Evolutionary conservation across 176 grass and related monocot species (phyloP).

Genomic region (Oropetium thomaeum): DNA sequence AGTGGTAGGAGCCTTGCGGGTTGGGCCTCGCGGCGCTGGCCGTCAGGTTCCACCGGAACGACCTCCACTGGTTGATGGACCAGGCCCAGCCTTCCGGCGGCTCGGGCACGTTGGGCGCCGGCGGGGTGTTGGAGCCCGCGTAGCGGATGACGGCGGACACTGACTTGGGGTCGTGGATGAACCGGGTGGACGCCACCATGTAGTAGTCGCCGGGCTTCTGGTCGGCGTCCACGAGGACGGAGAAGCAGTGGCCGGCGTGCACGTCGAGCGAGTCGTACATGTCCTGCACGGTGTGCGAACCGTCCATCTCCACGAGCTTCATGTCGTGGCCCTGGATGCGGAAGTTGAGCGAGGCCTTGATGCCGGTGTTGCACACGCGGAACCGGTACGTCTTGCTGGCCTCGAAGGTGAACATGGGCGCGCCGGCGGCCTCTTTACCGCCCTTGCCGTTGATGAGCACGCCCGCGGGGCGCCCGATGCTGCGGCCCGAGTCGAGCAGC

Average conservation of each 20-base stretch:
- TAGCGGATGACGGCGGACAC: slow-evolving; percentile 46
- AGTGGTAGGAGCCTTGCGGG: slow-evolving; percentile 96
- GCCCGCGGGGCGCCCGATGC: slow-evolving; percentile 43
- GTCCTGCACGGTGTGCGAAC: slow-evolving; percentile 63
- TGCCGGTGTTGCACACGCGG: slow-evolving; percentile 66
- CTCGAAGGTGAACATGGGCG: slow-evolving; percentile 58
- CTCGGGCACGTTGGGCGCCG: slow-evolving; percentile 28
- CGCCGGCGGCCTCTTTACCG: not conserved
- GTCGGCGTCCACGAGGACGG: slow-evolving; percentile 62
- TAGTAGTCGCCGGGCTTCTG: slow-evolving; percentile 65
- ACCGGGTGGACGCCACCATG: slow-evolving; percentile 59
- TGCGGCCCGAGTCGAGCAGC: slow-evolving; percentile 39
- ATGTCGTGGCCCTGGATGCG: slow-evolving; percentile 73
- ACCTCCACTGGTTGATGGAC: slow-evolving; percentile 92
- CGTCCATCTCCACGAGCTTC: slow-evolving; percentile 67
- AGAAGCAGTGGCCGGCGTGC: slow-evolving; percentile 64
- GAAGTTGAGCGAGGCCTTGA: slow-evolving; percentile 77
- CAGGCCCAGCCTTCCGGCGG: slow-evolving; percentile 66
- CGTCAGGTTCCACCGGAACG: slow-evolving; percentile 91
- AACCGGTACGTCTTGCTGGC: slow-evolving; percentile 59
- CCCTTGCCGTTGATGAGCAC: slow-evolving; percentile 61
- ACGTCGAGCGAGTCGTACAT: slow-evolving; percentile 57
- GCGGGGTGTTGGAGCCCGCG: slow-evolving; percentile 46
- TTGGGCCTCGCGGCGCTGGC: slow-evolving; percentile 92
- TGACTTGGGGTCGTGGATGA: slow-evolving; percentile 32